Conservation (phyloP, 164 flowering plant species). For the Berberis vulgaris region DNA sequence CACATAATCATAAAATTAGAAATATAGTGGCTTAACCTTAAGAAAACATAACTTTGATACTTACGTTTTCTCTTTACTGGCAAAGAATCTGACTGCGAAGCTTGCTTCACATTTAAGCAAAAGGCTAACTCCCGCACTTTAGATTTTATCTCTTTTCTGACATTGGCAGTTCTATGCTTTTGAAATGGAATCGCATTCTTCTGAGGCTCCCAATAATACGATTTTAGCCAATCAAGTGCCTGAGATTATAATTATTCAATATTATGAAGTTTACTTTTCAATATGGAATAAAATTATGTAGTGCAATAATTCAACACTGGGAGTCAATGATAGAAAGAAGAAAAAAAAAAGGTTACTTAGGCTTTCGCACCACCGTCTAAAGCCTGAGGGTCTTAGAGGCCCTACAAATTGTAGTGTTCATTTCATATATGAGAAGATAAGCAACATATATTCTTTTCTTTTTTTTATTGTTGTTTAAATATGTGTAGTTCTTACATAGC, state of each 20-base stretch:
- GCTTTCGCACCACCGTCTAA: too few relatives aligned
- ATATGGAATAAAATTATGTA: not conserved
- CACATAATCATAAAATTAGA: too few relatives aligned
- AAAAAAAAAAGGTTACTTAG: too few relatives aligned
- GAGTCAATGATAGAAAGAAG: too few relatives aligned
- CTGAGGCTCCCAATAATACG: slow-evolving; percentile 90
- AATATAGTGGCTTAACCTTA: too few relatives aligned
- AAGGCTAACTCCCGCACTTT: slow-evolving; percentile 42
- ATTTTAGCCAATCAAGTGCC: slow-evolving; percentile 86
- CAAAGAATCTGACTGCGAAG: slow-evolving; percentile 11
- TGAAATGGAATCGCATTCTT: slow-evolving; percentile 40
- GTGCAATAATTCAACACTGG: not conserved
- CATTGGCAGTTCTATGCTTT: slow-evolving; percentile 22
- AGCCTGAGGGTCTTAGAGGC: too few relatives aligned
- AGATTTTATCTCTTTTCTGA: slow-evolving; percentile 47
- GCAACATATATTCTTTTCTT: too few relatives aligned
- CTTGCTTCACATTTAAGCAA: slow-evolving; percentile 16
- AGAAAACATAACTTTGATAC: slow-evolving; percentile 11
- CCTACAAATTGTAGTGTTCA: too few relatives aligned
- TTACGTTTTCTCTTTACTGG: slow-evolving; percentile 38
- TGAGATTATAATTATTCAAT: slow-evolving; percentile 15
- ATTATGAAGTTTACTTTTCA: not conserved
- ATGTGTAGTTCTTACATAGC: too few relatives aligned
- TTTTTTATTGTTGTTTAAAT: too few relatives aligned
- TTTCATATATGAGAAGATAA: too few relatives aligned